phyloP scores from a whole-genome alignment of 331 rosid species.

The Rhamnella rubrinervis region DNA sequence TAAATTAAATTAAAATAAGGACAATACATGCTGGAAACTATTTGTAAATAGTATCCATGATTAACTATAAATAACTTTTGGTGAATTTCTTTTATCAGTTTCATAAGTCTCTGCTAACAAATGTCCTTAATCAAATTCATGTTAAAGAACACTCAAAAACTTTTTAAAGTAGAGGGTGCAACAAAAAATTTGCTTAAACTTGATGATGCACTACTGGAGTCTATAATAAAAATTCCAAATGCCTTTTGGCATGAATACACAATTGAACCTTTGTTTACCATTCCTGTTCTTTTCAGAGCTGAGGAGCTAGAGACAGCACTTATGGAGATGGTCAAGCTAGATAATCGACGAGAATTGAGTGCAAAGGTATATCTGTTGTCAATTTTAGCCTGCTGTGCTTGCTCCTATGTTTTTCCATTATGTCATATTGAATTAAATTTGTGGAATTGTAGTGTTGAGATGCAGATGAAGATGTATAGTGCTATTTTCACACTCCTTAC shows the following conservation, averaged over 20 bases:
- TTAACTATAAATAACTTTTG: no score
- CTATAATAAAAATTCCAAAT: not conserved
- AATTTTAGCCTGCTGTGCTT: constrained; percentile 29
- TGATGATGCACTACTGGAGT: not conserved
- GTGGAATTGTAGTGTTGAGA: no score
- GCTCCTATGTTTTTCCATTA: constrained; percentile 13
- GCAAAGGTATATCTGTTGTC: constrained; percentile 64
- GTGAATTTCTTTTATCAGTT: no score
- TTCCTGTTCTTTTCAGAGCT: constrained; percentile 51
- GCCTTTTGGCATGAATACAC: constrained; percentile 5
- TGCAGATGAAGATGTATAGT: no score
- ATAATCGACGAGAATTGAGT: constrained; percentile 65
- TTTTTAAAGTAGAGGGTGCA: not conserved
- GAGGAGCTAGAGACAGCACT: constrained; percentile 96
- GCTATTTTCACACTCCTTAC: no score
- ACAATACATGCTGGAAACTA: no score
- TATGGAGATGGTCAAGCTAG: constrained; percentile 77
- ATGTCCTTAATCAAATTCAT: no score
- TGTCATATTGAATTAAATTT: not conserved
- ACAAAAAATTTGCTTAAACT: not conserved
- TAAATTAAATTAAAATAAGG: no score
- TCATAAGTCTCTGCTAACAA: no score
- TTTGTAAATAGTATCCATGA: no score
- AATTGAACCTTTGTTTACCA: constrained; percentile 24
- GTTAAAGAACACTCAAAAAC: not conserved